Evolutionary conservation across 768 basidiomycete genomes (phyloP).

Genomic region (Paxillus involutus): DNA sequence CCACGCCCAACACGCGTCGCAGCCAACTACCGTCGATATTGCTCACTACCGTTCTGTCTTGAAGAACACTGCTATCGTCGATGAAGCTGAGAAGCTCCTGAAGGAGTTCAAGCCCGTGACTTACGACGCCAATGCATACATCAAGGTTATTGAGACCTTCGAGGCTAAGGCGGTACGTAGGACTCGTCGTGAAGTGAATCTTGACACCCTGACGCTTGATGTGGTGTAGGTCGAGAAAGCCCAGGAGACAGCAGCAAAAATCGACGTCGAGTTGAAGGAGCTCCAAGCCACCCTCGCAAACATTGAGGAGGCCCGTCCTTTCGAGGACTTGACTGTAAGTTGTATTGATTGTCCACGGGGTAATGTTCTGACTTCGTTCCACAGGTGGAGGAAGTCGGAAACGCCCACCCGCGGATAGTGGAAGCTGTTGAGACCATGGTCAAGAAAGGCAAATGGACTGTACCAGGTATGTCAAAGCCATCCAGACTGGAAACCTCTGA

Average conservation of each 20-base stretch:
- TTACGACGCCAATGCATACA: slow-evolving; percentile 84
- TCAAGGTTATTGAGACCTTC: slow-evolving; percentile 96
- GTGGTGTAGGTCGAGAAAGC: slow-evolving; percentile 75
- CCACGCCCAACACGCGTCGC: slow-evolving; percentile 56
- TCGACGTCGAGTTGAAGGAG: slow-evolving; percentile 86
- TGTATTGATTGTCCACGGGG: neutral
- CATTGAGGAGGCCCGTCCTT: slow-evolving; percentile 96
- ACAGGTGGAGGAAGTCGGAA: slow-evolving; percentile 85
- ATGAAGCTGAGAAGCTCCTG: slow-evolving; percentile 89
- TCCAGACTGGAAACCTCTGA: neutral
- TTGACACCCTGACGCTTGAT: slow-evolving; percentile 6
- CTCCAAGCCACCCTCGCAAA: slow-evolving; percentile 93
- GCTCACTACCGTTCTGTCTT: slow-evolving; percentile 87
- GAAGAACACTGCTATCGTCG: slow-evolving; percentile 90
- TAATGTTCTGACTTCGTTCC: neutral
- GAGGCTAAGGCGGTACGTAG: slow-evolving; percentile 87
- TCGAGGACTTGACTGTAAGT: slow-evolving; percentile 93
- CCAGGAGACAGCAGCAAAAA: slow-evolving; percentile 85
- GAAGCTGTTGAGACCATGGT: slow-evolving; percentile 94
- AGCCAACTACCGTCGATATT: slow-evolving; percentile 86
- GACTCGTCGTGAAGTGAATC: neutral
- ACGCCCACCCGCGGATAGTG: slow-evolving; percentile 88
- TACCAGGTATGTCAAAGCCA: slow-evolving; percentile 64
- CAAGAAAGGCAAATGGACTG: slow-evolving; percentile 97
- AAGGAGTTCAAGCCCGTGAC: slow-evolving; percentile 91